Evolutionary conservation across 1,139 yeast genomes (phyloP).

Genomic region (Candida sojae): DNA sequence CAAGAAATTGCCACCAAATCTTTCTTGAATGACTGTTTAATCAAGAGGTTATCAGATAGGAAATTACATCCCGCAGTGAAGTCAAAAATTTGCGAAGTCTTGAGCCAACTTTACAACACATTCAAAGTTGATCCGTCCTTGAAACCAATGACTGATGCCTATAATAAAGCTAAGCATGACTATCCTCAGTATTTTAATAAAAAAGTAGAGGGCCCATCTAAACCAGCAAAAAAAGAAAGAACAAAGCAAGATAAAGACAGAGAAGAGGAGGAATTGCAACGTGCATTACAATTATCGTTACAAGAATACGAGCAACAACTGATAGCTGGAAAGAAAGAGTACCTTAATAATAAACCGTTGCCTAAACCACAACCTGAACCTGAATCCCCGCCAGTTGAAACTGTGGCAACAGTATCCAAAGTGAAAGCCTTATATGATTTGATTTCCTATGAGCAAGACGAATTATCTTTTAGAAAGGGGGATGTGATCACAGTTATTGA

Average conservation of each 20-base stretch:
- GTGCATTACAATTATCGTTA: constrained; percentile 76
- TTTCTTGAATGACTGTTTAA: constrained; percentile 57
- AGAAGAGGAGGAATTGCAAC: constrained; percentile 81
- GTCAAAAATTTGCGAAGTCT: constrained; percentile 62
- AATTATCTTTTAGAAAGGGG: constrained; percentile 70
- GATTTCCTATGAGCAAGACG: constrained; percentile 68
- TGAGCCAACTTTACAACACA: constrained; percentile 61
- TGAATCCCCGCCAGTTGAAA: constrained; percentile 20
- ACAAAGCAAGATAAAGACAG: constrained; percentile 47
- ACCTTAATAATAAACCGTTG: constrained; percentile 31
- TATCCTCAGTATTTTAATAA: constrained; percentile 44
- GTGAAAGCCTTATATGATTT: constrained; percentile 88
- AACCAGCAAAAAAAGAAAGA: constrained; percentile 62
- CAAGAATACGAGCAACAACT: constrained; percentile 53
- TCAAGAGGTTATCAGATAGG: constrained; percentile 56
- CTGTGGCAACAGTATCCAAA: constrained; percentile 56
- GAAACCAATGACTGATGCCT: constrained; percentile 66
- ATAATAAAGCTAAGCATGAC: constrained; percentile 40
- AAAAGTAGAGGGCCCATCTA: constrained; percentile 42
- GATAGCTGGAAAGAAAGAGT: constrained; percentile 26
- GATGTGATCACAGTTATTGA: constrained; percentile 85
- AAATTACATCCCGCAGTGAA: constrained; percentile 71
- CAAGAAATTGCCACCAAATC: constrained; percentile 75
- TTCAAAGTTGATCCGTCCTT: constrained; percentile 74
- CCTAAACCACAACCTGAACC: constrained; percentile 21